Evolutionary conservation across 176 grass and related monocot genomes (phyloP), one percentile per base, ranked within the genome.

Genomic region (Chrysopogon serrulatus): DNA sequence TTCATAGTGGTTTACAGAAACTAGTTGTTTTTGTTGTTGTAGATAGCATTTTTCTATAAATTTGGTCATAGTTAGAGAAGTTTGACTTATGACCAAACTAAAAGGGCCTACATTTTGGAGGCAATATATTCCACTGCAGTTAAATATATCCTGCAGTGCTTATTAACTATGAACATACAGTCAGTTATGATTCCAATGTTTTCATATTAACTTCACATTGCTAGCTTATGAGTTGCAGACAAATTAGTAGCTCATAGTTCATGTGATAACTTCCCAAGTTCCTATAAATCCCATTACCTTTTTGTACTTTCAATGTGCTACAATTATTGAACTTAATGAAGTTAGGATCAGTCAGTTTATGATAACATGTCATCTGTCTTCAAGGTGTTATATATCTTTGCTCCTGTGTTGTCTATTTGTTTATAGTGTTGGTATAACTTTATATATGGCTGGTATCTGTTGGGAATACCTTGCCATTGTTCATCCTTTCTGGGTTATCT

Each of bases 181-280:
- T 12, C 8, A 24, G 5, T 19, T 31, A 33, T 40, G 43, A 48
- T 45, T 44, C 40, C 71, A 77, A 42, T 82, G 12, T 59, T 45
- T 21, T 59, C 35, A 34, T 83, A 15, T 79, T 80, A 56, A 82
- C 65, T 86, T 79, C 16, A 12, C 65, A 83, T 57, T 27, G 23
- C 24, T 69, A 41, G 23, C 9, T 24, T 57, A n/a, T n/a, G n/a
- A 42, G 17, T 34, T 44, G 27, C 56, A 23, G 19, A 23, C 44
- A 14, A 54, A 23, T 77, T 10, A 69, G 53, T 74, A 36, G 32
- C 17, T 34, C n/a, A 47, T 47, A 34, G 18, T 65, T 79, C 9
- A 66, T 73, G 23, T 32, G 16, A 73, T 28, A 32, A 73, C 8
- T 73, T 65, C 39, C 5, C 28, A 48, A 73, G 8, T 73, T 65